These are phyloP conservation scores for Eucalyptus cladocalyx DNA, from an alignment of 345 rosid species.

Conservation along the genomic window DNA sequence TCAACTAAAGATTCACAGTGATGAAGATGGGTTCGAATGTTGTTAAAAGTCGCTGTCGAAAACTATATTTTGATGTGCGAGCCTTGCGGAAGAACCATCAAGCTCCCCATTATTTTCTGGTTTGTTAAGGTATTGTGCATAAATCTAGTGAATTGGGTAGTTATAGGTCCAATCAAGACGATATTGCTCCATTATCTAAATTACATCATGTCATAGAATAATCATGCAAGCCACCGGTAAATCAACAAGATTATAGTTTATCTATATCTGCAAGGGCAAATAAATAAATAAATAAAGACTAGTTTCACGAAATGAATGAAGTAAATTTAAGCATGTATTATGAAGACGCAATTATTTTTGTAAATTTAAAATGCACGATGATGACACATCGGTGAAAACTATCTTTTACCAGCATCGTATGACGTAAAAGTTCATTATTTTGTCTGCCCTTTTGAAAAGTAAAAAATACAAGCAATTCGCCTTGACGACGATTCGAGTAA, in stretches of 20 bases:
- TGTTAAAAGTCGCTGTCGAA: background rate
- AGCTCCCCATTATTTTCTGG: background rate
- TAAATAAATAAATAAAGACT: background rate
- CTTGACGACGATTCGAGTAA: background rate
- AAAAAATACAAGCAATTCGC: background rate
- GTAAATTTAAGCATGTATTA: background rate
- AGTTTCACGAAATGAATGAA: background rate
- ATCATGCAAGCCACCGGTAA: background rate
- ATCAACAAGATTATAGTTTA: background rate
- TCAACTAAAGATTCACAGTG: background rate
- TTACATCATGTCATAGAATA: background rate
- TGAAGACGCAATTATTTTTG: background rate
- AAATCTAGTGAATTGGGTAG: background rate
- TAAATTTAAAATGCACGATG: background rate
- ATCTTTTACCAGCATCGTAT: background rate
- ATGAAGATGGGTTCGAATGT: background rate
- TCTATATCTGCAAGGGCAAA: background rate
- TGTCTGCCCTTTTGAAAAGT: background rate
- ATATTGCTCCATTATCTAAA: background rate
- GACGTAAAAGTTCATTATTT: background rate
- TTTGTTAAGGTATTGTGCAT: background rate
- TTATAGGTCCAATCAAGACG: background rate
- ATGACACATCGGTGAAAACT: background rate
- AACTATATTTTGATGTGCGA: background rate
- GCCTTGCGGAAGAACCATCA: background rate